Percentiles rank a stretch among this genome's conserved stretches.
phyloP scores from a whole-genome alignment of 345 rosid species.

The Combretum micranthum region DNA sequence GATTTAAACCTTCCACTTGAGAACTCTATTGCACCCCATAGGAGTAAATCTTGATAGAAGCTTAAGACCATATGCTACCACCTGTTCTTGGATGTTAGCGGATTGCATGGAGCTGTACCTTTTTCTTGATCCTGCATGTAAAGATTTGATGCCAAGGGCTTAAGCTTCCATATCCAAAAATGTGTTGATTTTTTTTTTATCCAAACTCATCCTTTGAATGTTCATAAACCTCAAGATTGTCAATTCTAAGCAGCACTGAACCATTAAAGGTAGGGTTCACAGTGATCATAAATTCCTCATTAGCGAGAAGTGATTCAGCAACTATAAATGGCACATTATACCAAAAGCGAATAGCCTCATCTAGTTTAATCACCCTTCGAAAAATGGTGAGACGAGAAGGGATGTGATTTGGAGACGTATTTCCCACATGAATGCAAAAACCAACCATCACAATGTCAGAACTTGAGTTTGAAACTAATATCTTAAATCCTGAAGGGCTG shows the following conservation, averaged over 20 bases:
- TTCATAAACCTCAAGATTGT: slow-evolving; percentile 89
- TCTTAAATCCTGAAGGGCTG: too few species aligned
- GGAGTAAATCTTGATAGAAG: too few species aligned
- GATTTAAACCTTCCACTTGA: too few species aligned
- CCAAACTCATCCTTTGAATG: slow-evolving; percentile 99
- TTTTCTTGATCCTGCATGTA: too few species aligned
- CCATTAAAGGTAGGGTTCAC: slow-evolving; percentile 83
- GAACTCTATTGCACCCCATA: too few species aligned
- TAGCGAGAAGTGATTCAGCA: slow-evolving; percentile 94
- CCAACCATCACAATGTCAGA: slow-evolving; percentile 98
- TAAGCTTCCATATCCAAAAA: too few species aligned
- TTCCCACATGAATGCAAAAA: slow-evolving; percentile 88
- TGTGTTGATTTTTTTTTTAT: slow-evolving; percentile 99
- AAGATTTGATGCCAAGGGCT: too few species aligned
- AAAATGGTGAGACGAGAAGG: slow-evolving; percentile 83
- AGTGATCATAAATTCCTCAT: slow-evolving; percentile 79
- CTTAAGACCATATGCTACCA: too few species aligned
- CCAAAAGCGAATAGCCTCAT: slow-evolving; percentile 92
- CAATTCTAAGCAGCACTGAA: slow-evolving; percentile 76
- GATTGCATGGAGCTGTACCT: too few species aligned
- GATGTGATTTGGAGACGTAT: slow-evolving; percentile 78
- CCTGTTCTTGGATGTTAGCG: too few species aligned
- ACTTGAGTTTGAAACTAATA: too few species aligned
- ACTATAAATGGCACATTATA: slow-evolving; percentile 93
- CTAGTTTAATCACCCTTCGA: slow-evolving; percentile 84